Evolutionary conservation across 345 rosid genomes (phyloP).

Genomic region (Moricandia arvensis): DNA sequence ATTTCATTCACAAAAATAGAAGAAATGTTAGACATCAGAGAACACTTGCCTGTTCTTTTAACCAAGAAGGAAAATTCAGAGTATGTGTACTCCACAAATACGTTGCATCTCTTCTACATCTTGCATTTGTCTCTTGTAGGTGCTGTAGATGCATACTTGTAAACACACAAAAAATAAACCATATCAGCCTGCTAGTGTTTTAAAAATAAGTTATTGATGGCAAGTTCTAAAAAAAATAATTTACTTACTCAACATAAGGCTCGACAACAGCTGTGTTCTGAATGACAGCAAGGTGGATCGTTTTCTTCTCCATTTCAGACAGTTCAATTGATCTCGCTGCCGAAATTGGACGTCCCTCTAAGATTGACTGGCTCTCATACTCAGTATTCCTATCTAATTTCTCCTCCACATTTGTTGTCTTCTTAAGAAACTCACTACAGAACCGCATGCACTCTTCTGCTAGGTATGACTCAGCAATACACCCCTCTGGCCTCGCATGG

Average conservation of each 20-base stretch:
- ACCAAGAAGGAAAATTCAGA: neutral
- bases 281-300: neutral
- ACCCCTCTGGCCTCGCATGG: neutral
- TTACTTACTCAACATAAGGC: slow-evolving; percentile 6
- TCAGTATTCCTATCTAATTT: neutral
- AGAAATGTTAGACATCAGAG: neutral
- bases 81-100: neutral
- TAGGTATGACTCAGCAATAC: neutral
- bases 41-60: neutral
- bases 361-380: neutral
- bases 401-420: neutral
- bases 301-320: neutral
- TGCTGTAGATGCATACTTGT: slow-evolving; percentile 1
- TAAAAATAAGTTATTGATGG: neutral
- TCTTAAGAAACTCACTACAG: neutral
- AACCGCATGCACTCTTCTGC: neutral
- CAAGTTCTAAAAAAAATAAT: no score
- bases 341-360: neutral
- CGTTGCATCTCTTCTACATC: neutral
- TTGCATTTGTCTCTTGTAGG: neutral
- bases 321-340: neutral
- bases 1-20: neutral
- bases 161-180: neutral
- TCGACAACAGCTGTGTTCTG: neutral
- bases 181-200: neutral